Base-by-base conservation (phyloP, 371 early-diverging fungal genomes). In the Fennellomyces sp. region DNA sequence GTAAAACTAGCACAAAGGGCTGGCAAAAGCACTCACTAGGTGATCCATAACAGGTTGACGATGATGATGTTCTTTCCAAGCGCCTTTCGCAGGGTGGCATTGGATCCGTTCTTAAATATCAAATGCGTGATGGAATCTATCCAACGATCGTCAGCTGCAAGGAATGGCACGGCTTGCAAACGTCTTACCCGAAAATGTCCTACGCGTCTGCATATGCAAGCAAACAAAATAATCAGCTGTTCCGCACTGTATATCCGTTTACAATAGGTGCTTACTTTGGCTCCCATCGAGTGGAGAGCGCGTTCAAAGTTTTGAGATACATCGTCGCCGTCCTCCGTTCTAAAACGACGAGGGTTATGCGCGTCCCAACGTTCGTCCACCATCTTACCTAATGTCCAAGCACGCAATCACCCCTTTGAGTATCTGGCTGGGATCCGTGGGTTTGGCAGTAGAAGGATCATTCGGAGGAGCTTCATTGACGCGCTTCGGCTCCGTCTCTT, bases 301-400 rank as follows among this genome's bases (percentile, higher is more conserved):
- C 61, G 51, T 55, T 80, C 80, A 65, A 76, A 76, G 55, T 68
- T 75, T 47, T 65, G 57, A 13, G 80, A 76, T 8, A 76, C 80
- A 65, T 80, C 77, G 30, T 75, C 75, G 2, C 77, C 80, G 49
- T 80, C 80, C 26, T 80, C 80, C 0, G 80, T 80, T 52, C 80
- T 80, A 52, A 15, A 35, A n/a, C 27, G 2, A 25, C 38, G 5
- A 31, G 19, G 15, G 11, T 31, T 12, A 36, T 21, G 35, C 52
- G 5, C n/a, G 35, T 28, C 19, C 17, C n/a, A 10, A 13, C 31
- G 52, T 36, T 15, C 35, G 15, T 36, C 21, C 2, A 41, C 23
- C 5, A 28, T 41, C 31, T 58, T 67, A 78, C 78, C 78, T 70
- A 25, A 73, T 71, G 26, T 78, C 78, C 23, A 78, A 28, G 56